Percentiles rank a stretch among this genome's conserved stretches.
Conservation (phyloP, 2,329 filamentous ascomycete species). For the Colletotrichum chrysophilum region DNA sequence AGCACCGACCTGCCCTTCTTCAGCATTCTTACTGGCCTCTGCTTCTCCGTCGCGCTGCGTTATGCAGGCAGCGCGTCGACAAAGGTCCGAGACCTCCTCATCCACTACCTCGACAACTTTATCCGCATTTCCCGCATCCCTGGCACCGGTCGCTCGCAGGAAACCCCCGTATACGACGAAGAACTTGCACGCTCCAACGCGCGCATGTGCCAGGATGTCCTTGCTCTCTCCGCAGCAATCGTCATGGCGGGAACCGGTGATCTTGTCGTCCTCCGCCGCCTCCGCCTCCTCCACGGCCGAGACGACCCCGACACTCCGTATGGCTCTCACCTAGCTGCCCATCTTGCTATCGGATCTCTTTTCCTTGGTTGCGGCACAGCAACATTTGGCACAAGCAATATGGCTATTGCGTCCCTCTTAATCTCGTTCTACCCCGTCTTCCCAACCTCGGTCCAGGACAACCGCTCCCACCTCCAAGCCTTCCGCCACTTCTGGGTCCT, state of each 20-base stretch:
- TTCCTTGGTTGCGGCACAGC: slow-evolving; percentile 93
- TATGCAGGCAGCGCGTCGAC: slow-evolving; percentile 75
- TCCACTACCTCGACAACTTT: slow-evolving; percentile 86
- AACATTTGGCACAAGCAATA: slow-evolving; percentile 87
- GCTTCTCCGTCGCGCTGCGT: slow-evolving; percentile 78
- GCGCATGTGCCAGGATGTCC: slow-evolving; percentile 87
- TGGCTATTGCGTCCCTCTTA: slow-evolving; percentile 84
- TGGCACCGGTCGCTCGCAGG: slow-evolving; percentile 30
- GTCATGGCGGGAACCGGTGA: slow-evolving; percentile 98
- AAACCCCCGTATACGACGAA: slow-evolving; percentile 71
- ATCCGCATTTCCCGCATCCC: slow-evolving; percentile 74
- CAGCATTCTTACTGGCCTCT: slow-evolving; percentile 88
- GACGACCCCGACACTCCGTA: slow-evolving; percentile 86
- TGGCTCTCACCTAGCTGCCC: slow-evolving; percentile 90
- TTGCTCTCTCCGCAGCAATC: slow-evolving; percentile 81
- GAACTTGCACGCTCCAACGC: slow-evolving; percentile 83
- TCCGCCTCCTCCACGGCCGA: slow-evolving; percentile 87
- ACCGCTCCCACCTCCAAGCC: slow-evolving; percentile 92
- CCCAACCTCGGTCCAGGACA: slow-evolving; percentile 88
- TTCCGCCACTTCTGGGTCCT: slow-evolving; percentile 98
- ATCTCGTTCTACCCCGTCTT: slow-evolving; percentile 95
- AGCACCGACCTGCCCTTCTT: slow-evolving; percentile 91
- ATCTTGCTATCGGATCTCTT: slow-evolving; percentile 88
- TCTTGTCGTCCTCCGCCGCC: slow-evolving; percentile 79
- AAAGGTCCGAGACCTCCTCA: slow-evolving; percentile 78